Base-by-base conservation (phyloP, 139 green algal species). In the Chlorella sp. region DNA sequence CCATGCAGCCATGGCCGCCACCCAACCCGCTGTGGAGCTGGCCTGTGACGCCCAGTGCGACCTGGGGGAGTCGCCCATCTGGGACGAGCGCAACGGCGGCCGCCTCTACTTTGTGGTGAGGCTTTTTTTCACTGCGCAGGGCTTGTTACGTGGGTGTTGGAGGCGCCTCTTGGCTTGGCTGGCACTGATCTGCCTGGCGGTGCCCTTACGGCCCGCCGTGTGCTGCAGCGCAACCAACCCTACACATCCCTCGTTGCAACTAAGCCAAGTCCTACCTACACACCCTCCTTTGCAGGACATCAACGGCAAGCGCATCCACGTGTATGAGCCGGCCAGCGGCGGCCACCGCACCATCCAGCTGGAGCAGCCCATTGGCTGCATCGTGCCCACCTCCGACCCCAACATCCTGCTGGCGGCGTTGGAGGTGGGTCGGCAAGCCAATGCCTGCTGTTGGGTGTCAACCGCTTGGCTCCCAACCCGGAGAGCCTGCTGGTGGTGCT, bases 81-180 rank as follows among this genome's bases (percentile, higher is more conserved):
- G 81, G 76, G 90, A 93, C 36, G 88, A 78, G 22, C 44, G 81
- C 36, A 85, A 44, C 34, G 44, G 77, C 28, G 54, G 79, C n/a
- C 85, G 64, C 8, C 62, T 93, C 6, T 92, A 93, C 65, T 93
- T 92, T 76, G 88, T 93, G 26, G 83, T 87, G 64, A 26, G 82
- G 34, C 70, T 58, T 32, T 22, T 56, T 38, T 51, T 13, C 20
- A 13, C 69, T 1, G 40, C 69, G 20, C 19, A n/a, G n/a, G n/a
- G n/a, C n/a, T n/a, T n/a, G n/a, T n/a, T n/a, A n/a, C n/a, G n/a
- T n/a, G n/a, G n/a, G n/a, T n/a, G n/a, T n/a, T n/a, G n/a, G n/a
- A n/a, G n/a, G n/a, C n/a, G n/a, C n/a, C n/a, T n/a, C n/a, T n/a
- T n/a, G n/a, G n/a, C 22, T 76, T 17, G 34, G 36, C 30, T 26